Evolutionary conservation across 345 rosid species (phyloP).

Genomic region (Aegle marmelos): DNA sequence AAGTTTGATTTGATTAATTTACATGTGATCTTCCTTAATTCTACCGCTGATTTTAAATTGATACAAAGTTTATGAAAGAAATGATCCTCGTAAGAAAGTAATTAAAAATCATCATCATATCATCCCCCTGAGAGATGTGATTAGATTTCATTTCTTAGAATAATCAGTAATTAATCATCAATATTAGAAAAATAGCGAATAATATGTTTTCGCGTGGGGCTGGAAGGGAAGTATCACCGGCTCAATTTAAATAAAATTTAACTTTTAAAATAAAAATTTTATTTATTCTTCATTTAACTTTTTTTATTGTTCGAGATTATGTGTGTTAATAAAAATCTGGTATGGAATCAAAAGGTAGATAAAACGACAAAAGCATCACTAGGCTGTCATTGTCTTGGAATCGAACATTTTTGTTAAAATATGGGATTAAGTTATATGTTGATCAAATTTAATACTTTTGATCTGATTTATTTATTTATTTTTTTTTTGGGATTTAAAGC

Average conservation of each 20-base stretch:
- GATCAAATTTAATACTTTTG: no score
- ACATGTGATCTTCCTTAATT: background rate
- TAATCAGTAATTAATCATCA: background rate
- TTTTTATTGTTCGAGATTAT: no score
- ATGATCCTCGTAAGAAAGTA: background rate
- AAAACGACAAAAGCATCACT: no score
- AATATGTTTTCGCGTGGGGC: background rate
- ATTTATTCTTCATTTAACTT: background rate
- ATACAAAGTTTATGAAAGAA: background rate
- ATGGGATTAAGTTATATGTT: no score
- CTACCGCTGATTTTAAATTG: background rate
- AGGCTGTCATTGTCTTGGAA: no score
- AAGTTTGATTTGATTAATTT: background rate
- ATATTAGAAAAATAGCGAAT: background rate
- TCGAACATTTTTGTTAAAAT: no score
- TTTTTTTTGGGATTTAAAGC: no score
- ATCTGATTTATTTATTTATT: rapidly evolving
- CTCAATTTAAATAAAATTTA: background rate
- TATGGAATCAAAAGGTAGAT: no score
- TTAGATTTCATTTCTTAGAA: background rate
- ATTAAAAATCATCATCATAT: background rate
- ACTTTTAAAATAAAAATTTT: background rate
- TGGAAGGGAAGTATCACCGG: background rate
- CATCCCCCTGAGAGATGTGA: background rate
- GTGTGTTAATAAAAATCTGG: no score